phyloP scores from a whole-genome alignment of 441 rosid species.

The Erodium chrysanthum region DNA sequence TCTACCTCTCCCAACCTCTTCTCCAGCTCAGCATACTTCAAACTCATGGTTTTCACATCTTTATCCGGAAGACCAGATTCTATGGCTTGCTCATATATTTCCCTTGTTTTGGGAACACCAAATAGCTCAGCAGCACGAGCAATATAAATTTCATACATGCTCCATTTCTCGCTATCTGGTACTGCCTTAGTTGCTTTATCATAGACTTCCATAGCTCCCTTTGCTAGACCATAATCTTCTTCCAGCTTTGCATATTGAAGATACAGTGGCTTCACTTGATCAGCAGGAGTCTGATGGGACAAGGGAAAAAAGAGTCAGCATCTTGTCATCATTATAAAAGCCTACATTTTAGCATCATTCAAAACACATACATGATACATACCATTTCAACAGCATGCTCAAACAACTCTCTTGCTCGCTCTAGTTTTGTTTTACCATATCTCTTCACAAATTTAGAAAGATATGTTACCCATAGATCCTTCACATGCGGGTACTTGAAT shows the following conservation, averaged over 20 bases:
- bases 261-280: conserved; percentile 69
- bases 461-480: conserved; percentile 86
- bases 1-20: conserved; percentile 90
- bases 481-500: conserved; percentile 88
- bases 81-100: conserved; percentile 86
- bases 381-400: conserved; percentile 78
- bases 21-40: conserved; percentile 81
- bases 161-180: conserved; percentile 62
- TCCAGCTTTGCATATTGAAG: conserved; percentile 94
- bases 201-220: conserved; percentile 91
- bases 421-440: conserved; percentile 76
- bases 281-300: conserved; percentile 67
- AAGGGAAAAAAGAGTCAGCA: conserved; percentile 19
- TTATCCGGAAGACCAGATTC: conserved; percentile 88
- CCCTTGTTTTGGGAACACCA: conserved; percentile 86
- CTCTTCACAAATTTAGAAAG: conserved; percentile 78
- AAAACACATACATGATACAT: conserved; percentile 8
- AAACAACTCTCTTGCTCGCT: conserved; percentile 82
- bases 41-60: conserved; percentile 83
- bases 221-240: conserved; percentile 88
- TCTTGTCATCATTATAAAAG: not conserved
- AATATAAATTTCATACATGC: conserved; percentile 83
- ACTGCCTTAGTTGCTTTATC: conserved; percentile 83
- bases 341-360: conserved; percentile 2
- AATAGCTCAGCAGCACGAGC: conserved; percentile 83